Conservation (phyloP, 225 moss, liverwort and hornwort genomes). For the Straminergon stramineum region DNA sequence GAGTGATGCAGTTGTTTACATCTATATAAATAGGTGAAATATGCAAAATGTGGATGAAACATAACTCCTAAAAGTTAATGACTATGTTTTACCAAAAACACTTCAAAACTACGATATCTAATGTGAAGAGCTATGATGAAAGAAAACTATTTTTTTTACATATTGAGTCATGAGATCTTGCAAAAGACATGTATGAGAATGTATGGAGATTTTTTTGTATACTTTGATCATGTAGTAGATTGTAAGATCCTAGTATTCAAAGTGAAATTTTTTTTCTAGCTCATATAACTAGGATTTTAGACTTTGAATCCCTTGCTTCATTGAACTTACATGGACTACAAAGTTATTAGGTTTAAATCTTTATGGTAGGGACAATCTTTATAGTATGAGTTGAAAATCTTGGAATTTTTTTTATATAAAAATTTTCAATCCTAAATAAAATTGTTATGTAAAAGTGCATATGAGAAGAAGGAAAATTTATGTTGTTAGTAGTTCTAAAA, state of each 20-base stretch:
- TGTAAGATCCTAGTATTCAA: not conserved
- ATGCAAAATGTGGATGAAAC: not conserved
- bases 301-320: not conserved
- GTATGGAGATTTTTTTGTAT: too few relatives aligned
- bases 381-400: not conserved
- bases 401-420: too few relatives aligned
- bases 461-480: not conserved
- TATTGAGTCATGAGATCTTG: not conserved
- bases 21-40: too few relatives aligned
- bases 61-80: too few relatives aligned
- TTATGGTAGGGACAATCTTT: rapidly evolving
- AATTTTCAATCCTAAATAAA: not conserved
- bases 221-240: not conserved
- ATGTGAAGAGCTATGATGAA: too few relatives aligned
- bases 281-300: not conserved
- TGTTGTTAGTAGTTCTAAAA: not conserved
- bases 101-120: too few relatives aligned
- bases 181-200: not conserved
- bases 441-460: not conserved
- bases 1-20: not conserved
- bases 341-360: not conserved
- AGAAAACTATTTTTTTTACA: too few relatives aligned
- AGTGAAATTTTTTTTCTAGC: not conserved
- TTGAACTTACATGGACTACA: not conserved
- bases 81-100: too few relatives aligned